Conservation (phyloP, 805 yeast genomes). For the Millerozyma acaciae region DNA sequence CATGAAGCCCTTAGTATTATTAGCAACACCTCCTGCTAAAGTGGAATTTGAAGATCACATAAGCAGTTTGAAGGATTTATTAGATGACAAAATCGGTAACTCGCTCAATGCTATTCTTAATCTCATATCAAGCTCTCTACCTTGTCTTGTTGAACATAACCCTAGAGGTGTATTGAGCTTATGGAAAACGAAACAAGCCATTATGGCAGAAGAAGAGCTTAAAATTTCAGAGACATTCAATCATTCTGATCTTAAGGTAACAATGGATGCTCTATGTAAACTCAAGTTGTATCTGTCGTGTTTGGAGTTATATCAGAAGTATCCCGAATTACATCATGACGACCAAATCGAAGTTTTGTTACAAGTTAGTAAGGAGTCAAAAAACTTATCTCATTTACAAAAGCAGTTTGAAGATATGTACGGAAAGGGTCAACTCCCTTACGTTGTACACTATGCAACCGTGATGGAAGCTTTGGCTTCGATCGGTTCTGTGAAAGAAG, state of each 20-base stretch:
- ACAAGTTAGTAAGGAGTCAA: slow-evolving; percentile 39
- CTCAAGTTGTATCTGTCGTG: slow-evolving; percentile 19
- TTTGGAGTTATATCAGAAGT: slow-evolving; percentile 27
- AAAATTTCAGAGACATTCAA: slow-evolving; percentile 5
- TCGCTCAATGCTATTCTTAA: slow-evolving; percentile 7
- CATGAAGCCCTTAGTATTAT: slow-evolving; percentile 15
- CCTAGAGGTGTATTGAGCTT: slow-evolving; percentile 14
- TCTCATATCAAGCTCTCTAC: slow-evolving; percentile 17
- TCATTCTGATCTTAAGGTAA: slow-evolving; percentile 22
- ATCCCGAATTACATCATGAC: slow-evolving; percentile 42
- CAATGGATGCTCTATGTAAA: slow-evolving; percentile 27
- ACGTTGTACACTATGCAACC: slow-evolving; percentile 51
- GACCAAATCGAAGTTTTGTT: slow-evolving; percentile 48
- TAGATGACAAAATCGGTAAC: slow-evolving; percentile 1
- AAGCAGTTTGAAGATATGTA: slow-evolving; percentile 53
- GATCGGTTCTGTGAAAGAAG: slow-evolving; percentile 45
- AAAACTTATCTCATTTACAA: slow-evolving; percentile 55
- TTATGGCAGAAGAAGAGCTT: neutral
- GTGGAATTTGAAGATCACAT: slow-evolving; percentile 10
- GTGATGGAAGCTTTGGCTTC: slow-evolving; percentile 58
- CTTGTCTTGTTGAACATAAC: slow-evolving; percentile 8
- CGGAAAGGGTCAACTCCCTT: slow-evolving; percentile 52
- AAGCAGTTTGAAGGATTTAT: slow-evolving; percentile 4
- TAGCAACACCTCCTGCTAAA: slow-evolving; percentile 12
- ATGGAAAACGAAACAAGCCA: slow-evolving; percentile 20